Conservation (phyloP, 441 rosid species). For the Brassica hybrid region DNA sequence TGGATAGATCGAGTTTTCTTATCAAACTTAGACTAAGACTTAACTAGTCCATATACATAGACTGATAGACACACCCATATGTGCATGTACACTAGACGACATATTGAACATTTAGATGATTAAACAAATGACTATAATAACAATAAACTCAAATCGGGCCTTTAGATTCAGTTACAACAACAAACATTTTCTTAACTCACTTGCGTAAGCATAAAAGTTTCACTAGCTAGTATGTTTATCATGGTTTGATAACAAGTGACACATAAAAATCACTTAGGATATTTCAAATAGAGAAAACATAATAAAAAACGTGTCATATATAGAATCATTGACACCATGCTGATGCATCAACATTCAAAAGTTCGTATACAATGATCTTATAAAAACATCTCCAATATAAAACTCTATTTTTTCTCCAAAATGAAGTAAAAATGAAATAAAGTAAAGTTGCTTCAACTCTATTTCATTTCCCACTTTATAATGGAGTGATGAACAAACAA, state of each 20-base stretch:
- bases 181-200: neutral
- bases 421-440: too few relatives aligned
- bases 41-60: conserved; percentile 32
- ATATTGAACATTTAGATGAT: neutral
- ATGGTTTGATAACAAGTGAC: neutral
- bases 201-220: conserved; percentile 8
- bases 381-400: too few relatives aligned
- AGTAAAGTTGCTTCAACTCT: too few relatives aligned
- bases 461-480: too few relatives aligned
- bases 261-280: neutral
- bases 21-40: conserved; percentile 19
- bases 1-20: conserved; percentile 2
- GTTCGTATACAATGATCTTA: conserved; percentile 2
- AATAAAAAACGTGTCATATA: neutral
- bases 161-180: conserved; percentile 13
- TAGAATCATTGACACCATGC: neutral
- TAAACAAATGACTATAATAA: neutral
- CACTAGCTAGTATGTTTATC: neutral
- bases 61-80: conserved; percentile 37
- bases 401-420: too few relatives aligned
- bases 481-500: too few relatives aligned
- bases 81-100: conserved; percentile 37
- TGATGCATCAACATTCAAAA: neutral
- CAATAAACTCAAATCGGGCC: neutral
- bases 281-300: neutral